Evolutionary conservation across 768 basidiomycete genomes (phyloP), one percentile per base, ranked within the genome.

Genomic region (Leccinum truebloodii): DNA sequence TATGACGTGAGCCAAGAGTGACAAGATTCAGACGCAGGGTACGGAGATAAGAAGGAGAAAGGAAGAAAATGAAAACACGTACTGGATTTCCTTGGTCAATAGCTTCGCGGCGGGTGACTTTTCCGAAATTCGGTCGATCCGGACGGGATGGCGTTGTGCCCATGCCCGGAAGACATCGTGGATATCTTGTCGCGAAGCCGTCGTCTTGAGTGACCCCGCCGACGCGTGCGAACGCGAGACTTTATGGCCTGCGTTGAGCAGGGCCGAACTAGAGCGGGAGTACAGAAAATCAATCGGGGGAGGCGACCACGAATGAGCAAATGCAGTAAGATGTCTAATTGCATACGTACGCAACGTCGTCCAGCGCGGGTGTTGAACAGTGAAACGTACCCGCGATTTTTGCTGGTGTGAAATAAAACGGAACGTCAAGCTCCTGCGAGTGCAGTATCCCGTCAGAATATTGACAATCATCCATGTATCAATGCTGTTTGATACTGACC

Each of bases 181-280:
- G 8, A 98, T 73, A 61, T 88, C 86, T 28, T 76, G 69, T 35
- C 85, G 80, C 3, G 87, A 79, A 3, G 94, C 96, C 20, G 86
- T 82, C 18, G 97, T 97, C 79, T 98, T 98, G 59, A 99, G 73
- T 8, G 94, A 95, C 0, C 97, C 97, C 5, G 93, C 75, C 20
- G 80, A 81, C 1, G 95, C 94, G 75, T 98, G 97, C 0, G 96
- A 96, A 13, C 96, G 87, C 9, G 96, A 96, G 41, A 97, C 81
- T 54, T 81, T 75, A 76, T 94, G 84, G 9, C 93, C 92, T 9
- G 85, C 92, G 68, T 98, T 86, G 16, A 98, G 82, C 32, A 98
- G 79, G 2, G 94, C 97, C 50, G 94, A 95, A 3, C 94, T 96
- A 68, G 8, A 22, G 12, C 3, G 24, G 9, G 9, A 35, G 14